Conservation (phyloP, 805 yeast species). For the Metschnikowia similis region DNA sequence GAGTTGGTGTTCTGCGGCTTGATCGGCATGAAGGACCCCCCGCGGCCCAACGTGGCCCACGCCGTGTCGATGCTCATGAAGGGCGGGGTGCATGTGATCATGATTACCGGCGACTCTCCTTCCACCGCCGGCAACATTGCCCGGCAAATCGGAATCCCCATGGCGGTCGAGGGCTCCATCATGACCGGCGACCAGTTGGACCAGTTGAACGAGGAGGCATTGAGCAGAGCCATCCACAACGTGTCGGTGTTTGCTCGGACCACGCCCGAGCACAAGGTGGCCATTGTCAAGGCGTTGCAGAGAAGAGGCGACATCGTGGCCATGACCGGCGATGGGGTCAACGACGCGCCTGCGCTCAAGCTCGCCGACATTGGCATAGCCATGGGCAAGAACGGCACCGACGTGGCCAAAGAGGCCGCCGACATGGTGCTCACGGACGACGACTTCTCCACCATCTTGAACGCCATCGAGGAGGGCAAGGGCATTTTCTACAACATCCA, state of each 20-base stretch:
- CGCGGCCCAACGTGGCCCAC: constrained; percentile 77
- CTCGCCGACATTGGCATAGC: constrained; percentile 95
- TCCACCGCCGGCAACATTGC: constrained; percentile 85
- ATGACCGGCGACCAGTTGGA: constrained; percentile 85
- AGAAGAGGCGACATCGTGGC: constrained; percentile 93
- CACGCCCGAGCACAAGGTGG: constrained; percentile 88
- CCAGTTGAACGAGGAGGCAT: constrained; percentile 61
- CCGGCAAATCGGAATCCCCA: constrained; percentile 83
- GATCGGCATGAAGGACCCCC: constrained; percentile 97
- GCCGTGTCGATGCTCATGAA: constrained; percentile 73
- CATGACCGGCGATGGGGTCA: constrained; percentile 99
- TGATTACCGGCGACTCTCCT: constrained; percentile 96
- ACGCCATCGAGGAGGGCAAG: constrained; percentile 95
- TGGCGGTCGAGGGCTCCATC: constrained; percentile 61
- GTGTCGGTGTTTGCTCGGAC: constrained; percentile 93
- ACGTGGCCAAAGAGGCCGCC: constrained; percentile 97
- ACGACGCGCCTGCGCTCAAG: constrained; percentile 97
- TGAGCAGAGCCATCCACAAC: constrained; percentile 70
- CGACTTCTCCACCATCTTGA: constrained; percentile 89
- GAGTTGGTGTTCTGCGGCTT: constrained; percentile 78
- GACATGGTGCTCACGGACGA: constrained; percentile 97
- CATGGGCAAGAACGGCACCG: constrained; percentile 93
- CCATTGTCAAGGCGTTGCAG: constrained; percentile 85
- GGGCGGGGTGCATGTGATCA: constrained; percentile 96
- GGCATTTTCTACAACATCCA: constrained; percentile 96